These are phyloP conservation scores for Rhodamnia rubescens DNA, from an alignment of 345 rosid species.

Conservation along the genomic window DNA sequence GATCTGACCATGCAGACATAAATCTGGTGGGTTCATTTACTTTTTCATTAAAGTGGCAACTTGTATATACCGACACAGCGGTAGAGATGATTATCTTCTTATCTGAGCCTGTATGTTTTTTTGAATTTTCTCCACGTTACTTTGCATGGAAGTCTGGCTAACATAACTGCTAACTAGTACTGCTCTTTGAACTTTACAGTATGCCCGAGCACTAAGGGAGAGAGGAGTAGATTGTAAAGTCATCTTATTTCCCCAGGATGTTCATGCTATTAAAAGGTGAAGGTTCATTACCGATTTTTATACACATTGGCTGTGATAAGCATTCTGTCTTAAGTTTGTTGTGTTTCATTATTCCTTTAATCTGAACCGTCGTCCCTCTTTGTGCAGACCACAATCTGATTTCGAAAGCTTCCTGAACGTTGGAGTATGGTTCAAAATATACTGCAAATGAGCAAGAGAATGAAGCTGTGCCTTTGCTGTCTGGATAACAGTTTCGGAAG, in stretches of 20 bases:
- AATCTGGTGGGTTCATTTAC: neutral
- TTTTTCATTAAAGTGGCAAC: neutral
- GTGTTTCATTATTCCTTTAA: neutral
- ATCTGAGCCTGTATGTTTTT: neutral
- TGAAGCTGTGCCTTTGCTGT: neutral
- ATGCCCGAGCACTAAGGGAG: slow-evolving; percentile 70
- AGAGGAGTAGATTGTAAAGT: slow-evolving; percentile 72
- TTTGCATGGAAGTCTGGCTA: neutral
- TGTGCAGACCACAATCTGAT: slow-evolving; percentile 69
- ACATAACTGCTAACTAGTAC: neutral
- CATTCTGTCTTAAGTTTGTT: neutral
- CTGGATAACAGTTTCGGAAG: neutral
- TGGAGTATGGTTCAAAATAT: slow-evolving; percentile 75
- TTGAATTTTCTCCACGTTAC: neutral
- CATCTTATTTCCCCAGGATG: slow-evolving; percentile 57
- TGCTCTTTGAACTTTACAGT: slow-evolving; percentile 24
- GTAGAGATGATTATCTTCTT: neutral
- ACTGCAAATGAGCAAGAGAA: slow-evolving; percentile 33
- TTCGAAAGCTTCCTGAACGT: slow-evolving; percentile 70
- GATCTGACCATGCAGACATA: neutral
- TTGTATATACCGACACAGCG: neutral
- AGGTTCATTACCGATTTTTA: neutral
- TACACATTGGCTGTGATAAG: neutral
- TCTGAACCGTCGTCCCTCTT: neutral
- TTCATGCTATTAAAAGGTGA: slow-evolving; percentile 68